Percentiles rank a stretch among this genome's conserved stretches.
Conservation (phyloP, 805 yeast species). For the Naumovozyma dairenensis region DNA sequence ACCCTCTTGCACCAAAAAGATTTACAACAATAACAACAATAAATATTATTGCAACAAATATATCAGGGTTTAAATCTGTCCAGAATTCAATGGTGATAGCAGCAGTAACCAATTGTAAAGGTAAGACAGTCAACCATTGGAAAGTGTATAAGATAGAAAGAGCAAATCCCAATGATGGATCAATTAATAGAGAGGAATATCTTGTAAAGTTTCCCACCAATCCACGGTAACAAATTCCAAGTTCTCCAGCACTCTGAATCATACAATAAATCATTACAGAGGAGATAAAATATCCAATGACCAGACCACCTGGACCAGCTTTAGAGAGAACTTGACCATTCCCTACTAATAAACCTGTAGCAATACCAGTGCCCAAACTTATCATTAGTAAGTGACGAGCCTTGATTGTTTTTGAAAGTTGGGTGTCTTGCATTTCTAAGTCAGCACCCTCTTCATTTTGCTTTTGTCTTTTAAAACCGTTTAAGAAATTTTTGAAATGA, state of each 20-base stretch:
- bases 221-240: slow-evolving; percentile 46
- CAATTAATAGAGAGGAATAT: slow-evolving; percentile 43
- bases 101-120: slow-evolving; percentile 47
- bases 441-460: background rate
- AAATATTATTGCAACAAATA: slow-evolving; percentile 21
- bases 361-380: slow-evolving; percentile 75
- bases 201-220: slow-evolving; percentile 55
- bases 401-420: slow-evolving; percentile 7
- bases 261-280: slow-evolving; percentile 48
- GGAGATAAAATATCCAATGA: slow-evolving; percentile 46
- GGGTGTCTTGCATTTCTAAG: slow-evolving; percentile 2
- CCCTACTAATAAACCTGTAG: slow-evolving; percentile 58
- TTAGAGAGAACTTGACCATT: slow-evolving; percentile 36
- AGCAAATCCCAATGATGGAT: slow-evolving; percentile 51
- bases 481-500: slow-evolving; percentile 1
- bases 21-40: slow-evolving; percentile 36
- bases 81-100: slow-evolving; percentile 43
- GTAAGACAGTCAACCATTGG: slow-evolving; percentile 46
- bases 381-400: slow-evolving; percentile 25
- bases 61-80: slow-evolving; percentile 25
- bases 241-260: slow-evolving; percentile 50
- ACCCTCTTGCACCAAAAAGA: slow-evolving; percentile 42
- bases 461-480: slow-evolving; percentile 4
- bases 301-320: slow-evolving; percentile 38
- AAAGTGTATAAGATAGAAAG: slow-evolving; percentile 51